phyloP scores from a whole-genome alignment of 208 protist species.

The Balamuthia mandrillaris region DNA sequence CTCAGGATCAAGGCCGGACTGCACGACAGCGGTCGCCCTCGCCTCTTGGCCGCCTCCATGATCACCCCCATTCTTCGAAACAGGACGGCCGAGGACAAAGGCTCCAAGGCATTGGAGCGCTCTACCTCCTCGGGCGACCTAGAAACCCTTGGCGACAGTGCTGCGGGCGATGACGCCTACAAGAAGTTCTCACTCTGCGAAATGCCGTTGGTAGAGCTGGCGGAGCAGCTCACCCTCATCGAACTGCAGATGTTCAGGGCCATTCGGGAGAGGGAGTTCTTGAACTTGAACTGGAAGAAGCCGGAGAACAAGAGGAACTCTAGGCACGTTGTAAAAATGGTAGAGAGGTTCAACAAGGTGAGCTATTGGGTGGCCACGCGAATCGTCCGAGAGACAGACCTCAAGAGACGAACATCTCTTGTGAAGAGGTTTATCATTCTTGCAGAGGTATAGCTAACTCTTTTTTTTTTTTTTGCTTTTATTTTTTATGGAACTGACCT shows the following conservation, averaged over 20 bases:
- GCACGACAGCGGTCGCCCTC: neutral
- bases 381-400: conserved; percentile 29
- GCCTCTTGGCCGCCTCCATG: neutral
- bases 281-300: conserved; percentile 28
- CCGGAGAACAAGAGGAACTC: conserved; percentile 22
- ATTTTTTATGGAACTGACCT: neutral
- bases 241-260: conserved; percentile 28
- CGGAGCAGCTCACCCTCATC: conserved; percentile 30
- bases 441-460: neutral
- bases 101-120: neutral
- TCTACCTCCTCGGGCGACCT: neutral
- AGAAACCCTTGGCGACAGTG: neutral
- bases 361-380: conserved; percentile 29
- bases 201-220: conserved; percentile 30
- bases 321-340: conserved; percentile 36
- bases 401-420: conserved; percentile 1
- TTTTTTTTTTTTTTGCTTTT: neutral
- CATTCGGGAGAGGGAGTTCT: conserved; percentile 11
- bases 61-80: neutral
- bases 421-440: conserved; percentile 33
- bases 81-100: neutral
- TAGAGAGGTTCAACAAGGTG: conserved; percentile 34
- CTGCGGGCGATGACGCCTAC: neutral
- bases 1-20: too few relatives aligned
- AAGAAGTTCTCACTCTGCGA: conserved; percentile 22